Evolutionary conservation across 176 grass and related monocot genomes (phyloP).

Genomic region (Lolium perenne): DNA sequence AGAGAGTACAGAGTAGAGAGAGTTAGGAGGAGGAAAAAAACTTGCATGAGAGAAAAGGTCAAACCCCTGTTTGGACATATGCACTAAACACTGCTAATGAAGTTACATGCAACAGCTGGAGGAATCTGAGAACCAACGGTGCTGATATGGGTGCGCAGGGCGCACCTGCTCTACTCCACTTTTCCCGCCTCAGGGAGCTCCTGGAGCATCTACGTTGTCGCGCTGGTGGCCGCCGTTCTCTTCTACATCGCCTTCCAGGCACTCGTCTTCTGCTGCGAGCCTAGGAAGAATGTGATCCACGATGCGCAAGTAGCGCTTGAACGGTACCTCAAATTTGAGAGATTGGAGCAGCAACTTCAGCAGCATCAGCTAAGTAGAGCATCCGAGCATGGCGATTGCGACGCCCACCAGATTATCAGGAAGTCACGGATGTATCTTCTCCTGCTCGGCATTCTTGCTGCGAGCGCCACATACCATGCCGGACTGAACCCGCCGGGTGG

Average conservation of each 20-base stretch:
- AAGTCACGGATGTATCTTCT: conserved; percentile 52
- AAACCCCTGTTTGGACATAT: too few species aligned
- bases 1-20: too few species aligned
- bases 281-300: conserved; percentile 7
- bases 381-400: not conserved
- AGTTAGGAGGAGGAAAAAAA: too few species aligned
- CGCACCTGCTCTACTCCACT: too few species aligned
- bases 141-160: too few species aligned
- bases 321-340: not conserved
- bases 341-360: not conserved
- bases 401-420: not conserved
- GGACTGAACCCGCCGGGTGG: conserved; percentile 36
- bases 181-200: conserved; percentile 27
- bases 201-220: conserved; percentile 40
- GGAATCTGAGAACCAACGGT: too few species aligned
- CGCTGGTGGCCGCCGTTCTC: conserved; percentile 32
- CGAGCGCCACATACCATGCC: conserved; percentile 38
- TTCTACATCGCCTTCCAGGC: conserved; percentile 35
- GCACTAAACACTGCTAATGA: too few species aligned
- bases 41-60: too few species aligned
- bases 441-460: conserved; percentile 42
- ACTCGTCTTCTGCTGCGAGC: conserved; percentile 30
- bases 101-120: too few species aligned
- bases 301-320: not conserved
- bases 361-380: not conserved